Evolutionary conservation across 2,329 filamentous ascomycete species (phyloP).

Genomic region (Botryotinia narcissicola): DNA sequence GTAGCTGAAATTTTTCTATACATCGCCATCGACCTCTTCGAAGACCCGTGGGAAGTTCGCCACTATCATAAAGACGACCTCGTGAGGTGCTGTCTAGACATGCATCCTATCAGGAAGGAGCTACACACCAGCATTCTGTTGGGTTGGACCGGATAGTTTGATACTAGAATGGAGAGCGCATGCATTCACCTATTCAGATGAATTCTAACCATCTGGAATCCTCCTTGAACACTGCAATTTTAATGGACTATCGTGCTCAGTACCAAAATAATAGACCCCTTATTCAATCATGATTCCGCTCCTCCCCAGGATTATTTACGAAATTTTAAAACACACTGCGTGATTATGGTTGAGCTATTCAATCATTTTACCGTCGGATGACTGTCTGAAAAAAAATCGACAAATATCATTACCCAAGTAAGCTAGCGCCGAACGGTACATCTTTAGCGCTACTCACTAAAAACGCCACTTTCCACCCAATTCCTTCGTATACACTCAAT

Average conservation of each 20-base stretch:
- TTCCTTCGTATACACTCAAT: background rate
- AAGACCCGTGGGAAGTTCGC: background rate
- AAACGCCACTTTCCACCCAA: background rate
- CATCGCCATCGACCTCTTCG: background rate
- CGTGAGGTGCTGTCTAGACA: background rate
- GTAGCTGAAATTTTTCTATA: background rate
- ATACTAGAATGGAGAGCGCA: background rate
- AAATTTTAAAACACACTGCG: background rate
- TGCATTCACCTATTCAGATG: background rate
- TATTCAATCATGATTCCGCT: no score
- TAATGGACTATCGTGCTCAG: no score
- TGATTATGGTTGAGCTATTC: background rate
- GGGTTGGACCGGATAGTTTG: no score
- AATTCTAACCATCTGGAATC: background rate
- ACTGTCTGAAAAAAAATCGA: background rate
- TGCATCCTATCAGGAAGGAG: background rate
- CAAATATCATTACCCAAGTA: background rate
- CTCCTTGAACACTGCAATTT: no score
- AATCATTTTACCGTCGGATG: background rate
- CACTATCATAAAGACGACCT: background rate
- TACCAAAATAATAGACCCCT: no score
- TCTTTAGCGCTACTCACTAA: background rate
- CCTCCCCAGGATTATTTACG: no score
- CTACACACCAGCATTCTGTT: background rate
- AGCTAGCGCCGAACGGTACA: background rate